phyloP scores from a whole-genome alignment of 1,284 basidiomycete genomes.

The Naganishia sp. region DNA sequence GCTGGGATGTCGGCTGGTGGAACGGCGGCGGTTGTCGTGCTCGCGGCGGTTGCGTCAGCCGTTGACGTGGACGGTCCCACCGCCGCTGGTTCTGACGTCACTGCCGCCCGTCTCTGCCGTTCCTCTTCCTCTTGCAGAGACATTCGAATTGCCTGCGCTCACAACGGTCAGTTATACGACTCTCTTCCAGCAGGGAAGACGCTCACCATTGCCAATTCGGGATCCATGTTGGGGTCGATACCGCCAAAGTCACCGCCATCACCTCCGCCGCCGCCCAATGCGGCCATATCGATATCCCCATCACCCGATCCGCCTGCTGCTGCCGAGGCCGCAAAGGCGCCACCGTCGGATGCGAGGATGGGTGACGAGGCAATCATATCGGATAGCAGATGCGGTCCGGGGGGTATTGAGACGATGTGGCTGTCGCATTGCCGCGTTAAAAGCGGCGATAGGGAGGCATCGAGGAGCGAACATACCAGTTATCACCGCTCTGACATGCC shows the following conservation, averaged over 20 bases:
- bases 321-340: conserved; percentile 58
- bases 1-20: conserved; percentile 31
- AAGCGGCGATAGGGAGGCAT: neutral
- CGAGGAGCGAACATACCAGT: conserved; percentile 18
- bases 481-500: conserved; percentile 40
- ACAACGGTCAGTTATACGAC: neutral
- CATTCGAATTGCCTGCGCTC: conserved; percentile 84
- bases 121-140: conserved; percentile 96
- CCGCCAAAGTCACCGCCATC: conserved; percentile 77
- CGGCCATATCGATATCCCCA: conserved; percentile 42
- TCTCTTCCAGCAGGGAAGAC: neutral
- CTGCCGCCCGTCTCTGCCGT: conserved; percentile 67
- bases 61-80: conserved; percentile 35
- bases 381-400: conserved; percentile 76
- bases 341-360: conserved; percentile 67
- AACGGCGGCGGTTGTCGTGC: neutral
- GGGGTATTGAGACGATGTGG: conserved; percentile 78
- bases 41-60: conserved; percentile 1
- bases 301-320: conserved; percentile 44
- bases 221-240: conserved; percentile 91
- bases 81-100: conserved; percentile 40
- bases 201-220: conserved; percentile 91
- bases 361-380: conserved; percentile 80
- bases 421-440: conserved; percentile 33
- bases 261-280: conserved; percentile 49